A percentile compares a stretch with the other conserved stretches of the same genome.
These are phyloP conservation scores for Populus hybrid DNA, from an alignment of 441 rosid species.

Conservation along the genomic window DNA sequence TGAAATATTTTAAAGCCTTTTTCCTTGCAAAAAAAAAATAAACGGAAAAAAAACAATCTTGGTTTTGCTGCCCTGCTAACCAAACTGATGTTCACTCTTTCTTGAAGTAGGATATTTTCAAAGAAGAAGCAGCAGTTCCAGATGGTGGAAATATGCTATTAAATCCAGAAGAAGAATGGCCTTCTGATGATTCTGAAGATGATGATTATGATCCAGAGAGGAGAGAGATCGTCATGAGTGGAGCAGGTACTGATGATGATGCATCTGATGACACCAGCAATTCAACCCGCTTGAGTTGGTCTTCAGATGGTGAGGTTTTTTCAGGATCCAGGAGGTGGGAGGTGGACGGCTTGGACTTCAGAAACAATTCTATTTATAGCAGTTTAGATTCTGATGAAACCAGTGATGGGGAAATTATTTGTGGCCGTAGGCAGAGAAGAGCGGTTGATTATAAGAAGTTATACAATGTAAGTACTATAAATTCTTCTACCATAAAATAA, in stretches of 20 bases:
- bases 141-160: slow-evolving; percentile 50
- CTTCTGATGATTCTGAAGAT: slow-evolving; percentile 96
- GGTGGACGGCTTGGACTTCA: too few species aligned
- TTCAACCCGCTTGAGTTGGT: slow-evolving; percentile 79
- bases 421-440: too few species aligned
- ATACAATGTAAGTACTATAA: too few species aligned
- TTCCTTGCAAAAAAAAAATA: not conserved
- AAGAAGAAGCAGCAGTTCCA: slow-evolving; percentile 70
- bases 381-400: too few species aligned
- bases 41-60: not conserved
- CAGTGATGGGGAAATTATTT: too few species aligned
- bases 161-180: slow-evolving; percentile 83
- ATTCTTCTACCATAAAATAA: too few species aligned
- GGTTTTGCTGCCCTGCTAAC: slow-evolving; percentile 8
- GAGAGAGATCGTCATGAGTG: slow-evolving; percentile 49
- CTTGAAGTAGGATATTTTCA: slow-evolving; percentile 72
- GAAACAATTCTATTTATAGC: too few species aligned
- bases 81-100: slow-evolving; percentile 1
- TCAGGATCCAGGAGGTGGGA: slow-evolving; percentile 48
- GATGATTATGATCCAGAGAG: slow-evolving; percentile 84
- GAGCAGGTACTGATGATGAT: slow-evolving; percentile 48
- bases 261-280: slow-evolving; percentile 42
- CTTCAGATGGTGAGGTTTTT: slow-evolving; percentile 63
- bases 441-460: too few species aligned
- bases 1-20: slow-evolving; percentile 3